These are phyloP conservation scores for Coemansia sp. DNA, from an alignment of 192 early-diverging fungal genomes.

Conservation along the genomic window DNA sequence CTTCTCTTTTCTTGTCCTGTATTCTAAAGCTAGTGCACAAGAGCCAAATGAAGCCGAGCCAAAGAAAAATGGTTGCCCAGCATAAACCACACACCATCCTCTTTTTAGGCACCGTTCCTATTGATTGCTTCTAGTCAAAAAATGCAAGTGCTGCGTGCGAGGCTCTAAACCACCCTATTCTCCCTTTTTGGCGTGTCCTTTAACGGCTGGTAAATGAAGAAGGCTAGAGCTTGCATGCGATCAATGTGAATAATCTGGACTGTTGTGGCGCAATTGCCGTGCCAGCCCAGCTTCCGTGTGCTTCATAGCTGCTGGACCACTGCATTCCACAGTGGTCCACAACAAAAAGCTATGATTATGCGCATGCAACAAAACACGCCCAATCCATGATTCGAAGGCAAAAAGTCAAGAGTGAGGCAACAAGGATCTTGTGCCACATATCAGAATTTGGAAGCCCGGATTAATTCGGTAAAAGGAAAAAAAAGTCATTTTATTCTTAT, in stretches of 20 bases:
- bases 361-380: not conserved
- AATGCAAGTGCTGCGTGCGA: not conserved
- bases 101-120: too few species aligned
- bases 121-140: not conserved
- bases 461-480: constrained; percentile 12
- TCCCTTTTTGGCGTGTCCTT: not conserved
- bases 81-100: too few species aligned
- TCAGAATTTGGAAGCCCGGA: not conserved
- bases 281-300: not conserved
- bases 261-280: not conserved
- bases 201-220: not conserved
- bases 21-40: too few species aligned
- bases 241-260: not conserved
- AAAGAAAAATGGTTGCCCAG: too few species aligned
- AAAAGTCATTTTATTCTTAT: too few species aligned
- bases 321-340: not conserved
- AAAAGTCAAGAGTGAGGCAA: not conserved
- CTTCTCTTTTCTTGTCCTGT: not conserved
- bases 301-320: not conserved
- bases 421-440: constrained; percentile 3
- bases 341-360: not conserved
- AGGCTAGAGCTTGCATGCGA: not conserved
- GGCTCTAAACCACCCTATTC: not conserved
- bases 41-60: too few species aligned
- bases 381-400: not conserved